Evolutionary conservation across 2,329 filamentous ascomycete genomes (phyloP), one percentile per base, ranked within the genome.

Genomic region (Curvularia hawaiiensis): DNA sequence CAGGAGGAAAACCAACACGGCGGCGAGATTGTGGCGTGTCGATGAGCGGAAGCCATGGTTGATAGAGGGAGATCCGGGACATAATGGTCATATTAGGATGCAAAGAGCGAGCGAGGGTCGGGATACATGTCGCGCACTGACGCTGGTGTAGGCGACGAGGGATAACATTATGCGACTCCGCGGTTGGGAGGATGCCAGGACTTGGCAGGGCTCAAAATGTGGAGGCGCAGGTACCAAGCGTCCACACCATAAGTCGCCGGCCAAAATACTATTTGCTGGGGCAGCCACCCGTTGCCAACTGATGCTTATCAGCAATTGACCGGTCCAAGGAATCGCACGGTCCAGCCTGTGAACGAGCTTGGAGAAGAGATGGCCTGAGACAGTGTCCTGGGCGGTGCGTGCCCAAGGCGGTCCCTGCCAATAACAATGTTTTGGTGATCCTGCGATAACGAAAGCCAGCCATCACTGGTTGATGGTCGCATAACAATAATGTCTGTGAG

Each of bases 51-150:
- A 39, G 26, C 35, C 22, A 18, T 39, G 47, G 26, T 38, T 28
- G 22, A 28, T 28, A 18, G 44, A n/a, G 45, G n/a, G 24, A 44
- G 35, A 39, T 40, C 33, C 61, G 33, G 58, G 56, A 53, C 58
- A 44, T 9, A 14, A 44, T 62, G 31, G 20, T 49, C 59, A 46
- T 52, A 52, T 63, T 55, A 40, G 56, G 59, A 52, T 52, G 48
- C 59, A 48, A 26, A 59, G 49, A 50, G 56, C 59, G 53, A 56
- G 26, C 26, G 30, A 31, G 38, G 38, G 9, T 16, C 38, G 33
- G 33, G 40, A 22, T 24, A 39, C 28, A 28, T 40, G 14, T 31
- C 28, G 35, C 44, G 45, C 33, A 47, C 40, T 26, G 33, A 48
- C 26, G 14, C 30, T 11, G 28, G 18, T 11, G 22, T 52, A 6